Conservation (phyloP, 2,329 filamentous ascomycete species). For the Alternaria postmessia region DNA sequence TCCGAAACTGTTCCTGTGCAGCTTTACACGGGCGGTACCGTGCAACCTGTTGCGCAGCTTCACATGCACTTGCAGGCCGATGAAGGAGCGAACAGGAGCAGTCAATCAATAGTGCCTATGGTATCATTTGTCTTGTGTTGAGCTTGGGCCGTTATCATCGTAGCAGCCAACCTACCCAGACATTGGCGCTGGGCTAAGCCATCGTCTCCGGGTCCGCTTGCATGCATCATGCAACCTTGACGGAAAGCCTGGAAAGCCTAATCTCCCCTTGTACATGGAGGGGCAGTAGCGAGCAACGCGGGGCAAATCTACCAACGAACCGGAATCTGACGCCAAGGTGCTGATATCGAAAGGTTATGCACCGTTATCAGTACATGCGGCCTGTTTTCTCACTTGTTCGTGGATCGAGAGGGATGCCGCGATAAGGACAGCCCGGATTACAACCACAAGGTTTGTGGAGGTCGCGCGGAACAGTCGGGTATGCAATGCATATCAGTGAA, state of each 20-base stretch:
- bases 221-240: conserved; percentile 12
- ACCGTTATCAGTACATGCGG: conserved; percentile 30
- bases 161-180: neutral
- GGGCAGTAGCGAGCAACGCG: conserved; percentile 21
- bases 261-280: conserved; percentile 18
- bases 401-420: conserved; percentile 7
- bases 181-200: conserved; percentile 6
- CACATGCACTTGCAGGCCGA: neutral
- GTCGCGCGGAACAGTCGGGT: conserved; percentile 15
- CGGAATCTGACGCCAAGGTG: conserved; percentile 21
- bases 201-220: conserved; percentile 5
- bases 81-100: neutral
- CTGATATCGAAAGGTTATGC: conserved; percentile 27
- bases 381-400: conserved; percentile 3
- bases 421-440: conserved; percentile 16
- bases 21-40: conserved; percentile 18
- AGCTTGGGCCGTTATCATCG: conserved; percentile 6
- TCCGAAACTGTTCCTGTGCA: conserved; percentile 17
- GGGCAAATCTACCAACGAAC: conserved; percentile 19
- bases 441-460: conserved; percentile 3
- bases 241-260: conserved; percentile 10
- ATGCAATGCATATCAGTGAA: conserved; percentile 14
- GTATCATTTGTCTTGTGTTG: neutral
- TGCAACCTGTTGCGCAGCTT: neutral
- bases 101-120: neutral